Percentiles rank a stretch among this genome's conserved stretches.
phyloP scores from a whole-genome alignment of 768 basidiomycete genomes.

The Leccinum fibrillosum region DNA sequence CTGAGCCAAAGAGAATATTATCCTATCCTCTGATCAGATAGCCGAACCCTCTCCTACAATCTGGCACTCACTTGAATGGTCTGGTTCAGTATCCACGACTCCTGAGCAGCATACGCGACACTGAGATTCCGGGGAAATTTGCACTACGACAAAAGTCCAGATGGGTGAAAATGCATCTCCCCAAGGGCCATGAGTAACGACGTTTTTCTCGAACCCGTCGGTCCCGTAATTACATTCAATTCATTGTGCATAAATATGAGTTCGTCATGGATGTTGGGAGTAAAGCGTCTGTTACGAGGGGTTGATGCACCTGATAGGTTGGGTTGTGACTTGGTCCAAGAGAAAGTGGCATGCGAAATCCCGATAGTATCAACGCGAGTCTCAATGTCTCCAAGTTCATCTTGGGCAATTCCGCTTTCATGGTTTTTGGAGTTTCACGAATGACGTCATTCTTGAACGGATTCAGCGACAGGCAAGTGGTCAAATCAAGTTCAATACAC shows the following conservation, averaged over 20 bases:
- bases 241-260: conserved; percentile 48
- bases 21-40: not conserved
- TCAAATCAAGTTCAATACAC: not conserved
- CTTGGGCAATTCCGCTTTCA: not conserved
- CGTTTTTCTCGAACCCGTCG: conserved; percentile 61
- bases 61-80: conserved; percentile 50
- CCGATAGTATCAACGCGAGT: not conserved
- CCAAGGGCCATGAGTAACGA: conserved; percentile 60
- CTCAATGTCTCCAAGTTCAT: not conserved
- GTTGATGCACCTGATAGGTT: not conserved
- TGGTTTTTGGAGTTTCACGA: not conserved
- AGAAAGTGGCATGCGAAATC: conserved; percentile 5
- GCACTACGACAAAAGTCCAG: conserved; percentile 53
- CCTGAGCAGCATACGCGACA: conserved; percentile 78
- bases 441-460: conserved; percentile 1
- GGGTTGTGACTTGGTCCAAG: conserved; percentile 2
- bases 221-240: conserved; percentile 58
- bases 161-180: conserved; percentile 62
- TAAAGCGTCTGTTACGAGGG: conserved; percentile 37
- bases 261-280: conserved; percentile 48
- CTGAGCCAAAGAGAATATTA: conserved; percentile 8
- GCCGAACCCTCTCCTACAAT: not conserved
- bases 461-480: not conserved
- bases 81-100: conserved; percentile 81
- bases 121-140: conserved; percentile 65